Evolutionary conservation across 2,329 filamentous ascomycete species (phyloP), one percentile per base, ranked within the genome.

Genomic region (Colletotrichum plurivorum): DNA sequence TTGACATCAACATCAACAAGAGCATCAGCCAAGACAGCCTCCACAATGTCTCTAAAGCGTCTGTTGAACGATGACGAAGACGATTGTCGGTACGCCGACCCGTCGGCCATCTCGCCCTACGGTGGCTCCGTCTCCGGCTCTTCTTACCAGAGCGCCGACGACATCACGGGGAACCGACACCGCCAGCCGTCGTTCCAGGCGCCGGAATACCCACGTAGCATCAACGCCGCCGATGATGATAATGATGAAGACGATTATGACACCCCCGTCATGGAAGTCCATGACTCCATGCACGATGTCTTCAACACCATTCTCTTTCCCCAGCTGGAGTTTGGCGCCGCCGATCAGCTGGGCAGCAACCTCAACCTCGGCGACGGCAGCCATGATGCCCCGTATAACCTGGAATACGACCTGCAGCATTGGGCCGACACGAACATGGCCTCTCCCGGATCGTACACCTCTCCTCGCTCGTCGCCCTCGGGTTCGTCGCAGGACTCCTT

Each of bases 11-110:
- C 55, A 16, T 20, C 31, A 36, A 36, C 31, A 36, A 36, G 31
- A 36, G 10, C 31, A 36, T 3, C 31, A 9, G 10, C 31, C 31
- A 36, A 36, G 31, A 36, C 31, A 12, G 31, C 31, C 31, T 9
- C 55, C 41, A 54, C n/a, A 18, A 71, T 71, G 69, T 62, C 69
- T 7, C 62, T 71, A 5, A 71, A 71, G 48, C 68, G 69, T 22
- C 66, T 71, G 3, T 61, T 71, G 22, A 71, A 71, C 18, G 61
- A 69, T 25, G 69, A 62, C 12, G 69, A 71, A 1, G 57, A 65
- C 15, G 66, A 69, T n/a, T 13, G 22, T 6, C 54, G 51, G 36
- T 71, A 71, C 48, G 48, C 65, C 2, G 58, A 63, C 36, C 58
- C 66, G 13, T 60, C 59, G 18, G 63, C 60, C 41, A 54, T 56